A percentile compares a stretch with the other conserved stretches of the same genome.
These are phyloP conservation scores for Eremomyces bilateralis DNA, from an alignment of 495 filamentous ascomycete genomes.

Conservation along the genomic window DNA sequence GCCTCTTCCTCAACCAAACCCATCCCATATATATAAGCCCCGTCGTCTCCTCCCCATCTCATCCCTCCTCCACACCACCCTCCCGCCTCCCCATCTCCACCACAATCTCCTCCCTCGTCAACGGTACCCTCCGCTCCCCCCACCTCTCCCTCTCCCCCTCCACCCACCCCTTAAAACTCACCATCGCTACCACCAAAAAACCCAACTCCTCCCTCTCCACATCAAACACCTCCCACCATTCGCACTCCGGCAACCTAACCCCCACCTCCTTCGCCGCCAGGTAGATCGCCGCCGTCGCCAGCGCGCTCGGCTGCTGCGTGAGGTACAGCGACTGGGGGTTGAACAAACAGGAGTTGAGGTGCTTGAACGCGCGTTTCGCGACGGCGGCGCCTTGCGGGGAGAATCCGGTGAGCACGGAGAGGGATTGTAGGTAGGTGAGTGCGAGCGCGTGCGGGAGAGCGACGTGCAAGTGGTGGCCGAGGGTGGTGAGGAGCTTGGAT, in stretches of 20 bases:
- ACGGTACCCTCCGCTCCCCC: slow-evolving; percentile 20
- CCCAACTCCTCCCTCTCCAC: slow-evolving; percentile 91
- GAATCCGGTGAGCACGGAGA: slow-evolving; percentile 34
- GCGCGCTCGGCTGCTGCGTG: slow-evolving; percentile 67
- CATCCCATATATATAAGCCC: too few species aligned
- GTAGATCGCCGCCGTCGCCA: slow-evolving; percentile 81
- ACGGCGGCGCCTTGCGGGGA: slow-evolving; percentile 23
- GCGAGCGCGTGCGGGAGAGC: slow-evolving; percentile 71
- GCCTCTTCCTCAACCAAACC: too few species aligned
- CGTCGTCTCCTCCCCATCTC: too few species aligned
- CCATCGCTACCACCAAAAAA: slow-evolving; percentile 73
- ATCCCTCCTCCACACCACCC: too few species aligned
- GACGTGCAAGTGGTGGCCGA: slow-evolving; percentile 68
- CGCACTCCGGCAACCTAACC: slow-evolving; percentile 51
- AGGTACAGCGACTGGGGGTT: slow-evolving; percentile 79
- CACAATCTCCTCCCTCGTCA: slow-evolving; percentile 34
- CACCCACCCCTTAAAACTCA: slow-evolving; percentile 56
- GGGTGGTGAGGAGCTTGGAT: slow-evolving; percentile 44
- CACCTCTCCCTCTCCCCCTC: slow-evolving; percentile 28
- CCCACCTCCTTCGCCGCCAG: slow-evolving; percentile 60
- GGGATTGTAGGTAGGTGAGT: slow-evolving; percentile 78
- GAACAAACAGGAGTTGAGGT: slow-evolving; percentile 65
- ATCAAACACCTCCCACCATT: slow-evolving; percentile 98
- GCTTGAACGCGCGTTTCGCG: slow-evolving; percentile 39
- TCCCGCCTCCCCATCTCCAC: slow-evolving; percentile 33